A percentile compares a stretch with the other conserved stretches of the same genome.
These are phyloP conservation scores for Anthoceros angustus DNA, from an alignment of 225 moss, liverwort and hornwort genomes.

Conservation along the genomic window DNA sequence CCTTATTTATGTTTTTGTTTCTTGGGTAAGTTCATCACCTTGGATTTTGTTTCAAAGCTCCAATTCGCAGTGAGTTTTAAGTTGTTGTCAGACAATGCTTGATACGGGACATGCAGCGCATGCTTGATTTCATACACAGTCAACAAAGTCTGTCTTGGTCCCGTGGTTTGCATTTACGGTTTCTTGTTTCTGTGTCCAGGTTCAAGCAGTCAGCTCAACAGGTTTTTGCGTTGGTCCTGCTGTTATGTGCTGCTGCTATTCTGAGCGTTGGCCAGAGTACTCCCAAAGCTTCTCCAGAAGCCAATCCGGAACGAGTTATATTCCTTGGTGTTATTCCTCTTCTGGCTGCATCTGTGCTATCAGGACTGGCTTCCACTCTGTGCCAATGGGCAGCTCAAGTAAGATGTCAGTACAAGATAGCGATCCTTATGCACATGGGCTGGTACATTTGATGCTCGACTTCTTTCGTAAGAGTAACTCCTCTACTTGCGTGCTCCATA, in stretches of 20 bases:
- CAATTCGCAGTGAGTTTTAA: neutral
- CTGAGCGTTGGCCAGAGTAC: slow-evolving; percentile 61
- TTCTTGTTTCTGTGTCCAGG: slow-evolving; percentile 21
- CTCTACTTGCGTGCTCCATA: neutral
- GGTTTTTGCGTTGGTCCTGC: slow-evolving; percentile 48
- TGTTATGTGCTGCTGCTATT: slow-evolving; percentile 57
- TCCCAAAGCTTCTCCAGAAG: slow-evolving; percentile 20
- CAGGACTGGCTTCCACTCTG: slow-evolving; percentile 85
- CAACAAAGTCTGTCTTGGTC: neutral
- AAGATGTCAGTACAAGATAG: neutral
- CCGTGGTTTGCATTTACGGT: neutral
- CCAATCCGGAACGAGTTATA: slow-evolving; percentile 36
- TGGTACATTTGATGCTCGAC: slow-evolving; percentile 4
- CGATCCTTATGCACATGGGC: neutral
- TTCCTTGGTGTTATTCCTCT: slow-evolving; percentile 78
- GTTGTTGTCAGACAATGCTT: neutral
- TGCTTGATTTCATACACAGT: neutral
- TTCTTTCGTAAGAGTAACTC: neutral
- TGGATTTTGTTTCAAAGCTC: neutral
- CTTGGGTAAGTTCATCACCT: slow-evolving; percentile 35
- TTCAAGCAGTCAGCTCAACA: slow-evolving; percentile 77
- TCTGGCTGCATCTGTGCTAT: slow-evolving; percentile 68
- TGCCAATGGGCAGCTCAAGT: slow-evolving; percentile 98
- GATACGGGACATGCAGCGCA: neutral
- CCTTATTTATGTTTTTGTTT: slow-evolving; percentile 72